A percentile compares a stretch with the other conserved stretches of the same genome.
Evolutionary conservation across 495 filamentous ascomycete species (phyloP).

Genomic region (Daldinia concentrica): DNA sequence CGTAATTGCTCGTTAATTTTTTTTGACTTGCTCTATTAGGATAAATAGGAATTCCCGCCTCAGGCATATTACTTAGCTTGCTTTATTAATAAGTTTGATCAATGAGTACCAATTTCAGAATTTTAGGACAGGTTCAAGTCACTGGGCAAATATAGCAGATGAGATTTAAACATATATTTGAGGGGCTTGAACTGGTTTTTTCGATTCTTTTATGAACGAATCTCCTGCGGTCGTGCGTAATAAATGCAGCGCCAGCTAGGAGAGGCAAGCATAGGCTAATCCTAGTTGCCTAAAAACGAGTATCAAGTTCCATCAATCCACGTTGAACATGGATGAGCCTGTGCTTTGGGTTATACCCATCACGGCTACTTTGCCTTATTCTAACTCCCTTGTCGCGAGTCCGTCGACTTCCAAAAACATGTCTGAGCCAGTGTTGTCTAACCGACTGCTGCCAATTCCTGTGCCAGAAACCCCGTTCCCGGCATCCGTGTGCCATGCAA

Average conservation of each 20-base stretch:
- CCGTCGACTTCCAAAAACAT: constrained; percentile 29
- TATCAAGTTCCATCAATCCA: constrained; percentile 52
- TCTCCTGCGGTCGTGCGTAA: constrained; percentile 21
- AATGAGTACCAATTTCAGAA: constrained; percentile 1
- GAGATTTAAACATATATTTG: constrained; percentile 7
- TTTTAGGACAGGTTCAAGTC: neutral
- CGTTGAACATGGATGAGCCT: constrained; percentile 45
- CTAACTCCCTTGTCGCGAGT: constrained; percentile 31
- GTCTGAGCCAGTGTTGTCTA: constrained; percentile 34
- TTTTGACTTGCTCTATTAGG: neutral
- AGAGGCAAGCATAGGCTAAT: constrained; percentile 36
- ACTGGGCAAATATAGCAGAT: constrained; percentile 9
- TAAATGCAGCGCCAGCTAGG: constrained; percentile 22
- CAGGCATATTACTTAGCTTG: constrained; percentile 10
- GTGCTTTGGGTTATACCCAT: constrained; percentile 14
- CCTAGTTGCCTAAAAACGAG: constrained; percentile 39
- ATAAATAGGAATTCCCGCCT: constrained; percentile 29
- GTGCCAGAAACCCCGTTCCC: constrained; percentile 42
- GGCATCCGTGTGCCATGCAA: constrained; percentile 49
- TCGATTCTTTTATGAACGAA: constrained; percentile 41
- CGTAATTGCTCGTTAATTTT: neutral
- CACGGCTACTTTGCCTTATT: constrained; percentile 37
- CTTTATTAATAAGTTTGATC: constrained; percentile 30
- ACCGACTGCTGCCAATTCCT: constrained; percentile 37
- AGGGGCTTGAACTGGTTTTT: constrained; percentile 49